These are phyloP conservation scores for Santalum album DNA, from an alignment of 164 flowering plant genomes.

Conservation along the genomic window DNA sequence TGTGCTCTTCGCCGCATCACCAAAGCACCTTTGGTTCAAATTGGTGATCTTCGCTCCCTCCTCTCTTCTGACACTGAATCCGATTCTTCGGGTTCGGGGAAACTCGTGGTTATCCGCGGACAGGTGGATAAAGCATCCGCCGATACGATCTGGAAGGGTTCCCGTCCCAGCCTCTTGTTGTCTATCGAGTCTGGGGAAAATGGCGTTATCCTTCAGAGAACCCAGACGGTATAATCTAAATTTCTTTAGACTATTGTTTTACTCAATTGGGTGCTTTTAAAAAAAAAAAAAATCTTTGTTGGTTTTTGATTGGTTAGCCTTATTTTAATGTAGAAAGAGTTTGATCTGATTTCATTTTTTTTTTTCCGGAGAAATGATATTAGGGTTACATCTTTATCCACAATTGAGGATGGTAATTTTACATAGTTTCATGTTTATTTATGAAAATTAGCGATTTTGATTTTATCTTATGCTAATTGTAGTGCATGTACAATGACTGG, in stretches of 20 bases:
- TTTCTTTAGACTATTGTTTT: neutral
- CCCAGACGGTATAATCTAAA: conserved; percentile 39
- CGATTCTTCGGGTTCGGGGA: neutral
- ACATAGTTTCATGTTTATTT: too few species aligned
- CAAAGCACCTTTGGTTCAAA: conserved; percentile 33
- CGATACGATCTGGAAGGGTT: conserved; percentile 39
- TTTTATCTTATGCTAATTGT: conserved; percentile 8
- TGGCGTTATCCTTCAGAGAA: conserved; percentile 55
- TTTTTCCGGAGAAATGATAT: too few species aligned
- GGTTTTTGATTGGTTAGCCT: too few species aligned
- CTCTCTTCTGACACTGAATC: conserved; percentile 7
- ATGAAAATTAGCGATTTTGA: neutral
- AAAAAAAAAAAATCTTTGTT: too few species aligned
- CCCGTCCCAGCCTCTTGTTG: conserved; percentile 25
- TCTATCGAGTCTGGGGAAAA: conserved; percentile 55
- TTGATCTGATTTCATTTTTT: too few species aligned
- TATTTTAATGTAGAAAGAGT: too few species aligned
- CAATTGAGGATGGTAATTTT: too few species aligned
- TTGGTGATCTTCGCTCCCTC: conserved; percentile 61
- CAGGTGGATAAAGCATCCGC: conserved; percentile 46
- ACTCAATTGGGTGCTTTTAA: too few species aligned
- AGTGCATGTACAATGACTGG: conserved; percentile 80
- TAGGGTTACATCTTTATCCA: too few species aligned
- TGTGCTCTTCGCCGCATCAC: conserved; percentile 47
- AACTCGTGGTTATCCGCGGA: conserved; percentile 57